Base-by-base conservation (phyloP, 2,329 filamentous ascomycete species). In the Claviceps capensis region DNA sequence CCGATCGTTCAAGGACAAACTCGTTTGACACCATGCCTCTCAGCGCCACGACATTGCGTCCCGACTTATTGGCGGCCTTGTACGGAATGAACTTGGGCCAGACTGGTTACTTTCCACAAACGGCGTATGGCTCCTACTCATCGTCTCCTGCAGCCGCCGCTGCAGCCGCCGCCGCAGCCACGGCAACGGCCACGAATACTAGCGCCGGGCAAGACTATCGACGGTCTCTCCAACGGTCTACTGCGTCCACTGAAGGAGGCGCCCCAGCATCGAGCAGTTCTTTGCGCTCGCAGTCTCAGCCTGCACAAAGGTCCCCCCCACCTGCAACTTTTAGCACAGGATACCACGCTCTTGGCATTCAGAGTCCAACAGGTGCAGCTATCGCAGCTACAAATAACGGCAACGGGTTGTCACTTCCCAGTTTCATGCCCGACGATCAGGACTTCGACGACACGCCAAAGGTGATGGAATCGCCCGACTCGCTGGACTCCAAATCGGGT, bases 201-300 rank as follows among this genome's bases (percentile, higher is more conserved):
- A 63, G 69, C 2, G 60, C 65, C 7, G 63, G 64, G 7, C 67
- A 76, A 34, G 81, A 83, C 54, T 77, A 76, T 57, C 73, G 80
- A 56, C 72, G 79, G 49, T 73, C 76, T 47, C 65, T 79, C 51
- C 78, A 83, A 56, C 70, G 80, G 59, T 75, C 77, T 1, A 68
- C 70, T 9, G 65, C 70, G 23, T 67, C 72, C 16, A 75, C 71
- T 23, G 78, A 82, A 38, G 63, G 72, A 14, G 71, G 71, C 9
- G 60, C 67, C 17, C 65, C 70, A 40, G 65, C 72, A 49, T 71
- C 77, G 26, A 76, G 70, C 52, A 77, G 79, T 57, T 70, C 78
- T n/a, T 63, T 81, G 55, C 73, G 81, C 56, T 84, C 81, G 26
- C 81, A 84, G 61, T 83, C 81, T n/a, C 81, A 83, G 61, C 81